phyloP scores from a whole-genome alignment of 768 basidiomycete species.

The Podaxis pistillaris region DNA sequence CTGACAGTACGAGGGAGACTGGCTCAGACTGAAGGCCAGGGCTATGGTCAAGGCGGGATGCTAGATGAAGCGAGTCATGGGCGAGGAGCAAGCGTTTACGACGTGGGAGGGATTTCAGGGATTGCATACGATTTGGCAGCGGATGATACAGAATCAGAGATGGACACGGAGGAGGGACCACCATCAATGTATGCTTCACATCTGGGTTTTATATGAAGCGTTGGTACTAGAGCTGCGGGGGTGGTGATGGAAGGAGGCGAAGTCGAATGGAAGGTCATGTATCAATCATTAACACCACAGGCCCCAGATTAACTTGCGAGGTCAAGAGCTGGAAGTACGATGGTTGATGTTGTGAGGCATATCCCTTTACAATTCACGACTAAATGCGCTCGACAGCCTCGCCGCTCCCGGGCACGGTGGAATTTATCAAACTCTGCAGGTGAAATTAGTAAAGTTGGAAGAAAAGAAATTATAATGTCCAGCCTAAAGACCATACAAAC shows the following conservation, averaged over 20 bases:
- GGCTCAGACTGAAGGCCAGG: background rate
- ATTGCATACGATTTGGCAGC: background rate
- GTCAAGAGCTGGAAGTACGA: no score
- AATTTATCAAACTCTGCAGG: no score
- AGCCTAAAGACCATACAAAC: no score
- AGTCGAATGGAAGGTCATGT: background rate
- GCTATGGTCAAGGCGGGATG: background rate
- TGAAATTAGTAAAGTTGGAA: no score
- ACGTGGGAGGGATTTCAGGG: background rate
- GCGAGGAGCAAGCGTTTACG: background rate
- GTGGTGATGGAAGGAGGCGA: no score
- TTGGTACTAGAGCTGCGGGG: background rate
- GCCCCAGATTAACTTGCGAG: no score
- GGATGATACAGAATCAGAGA: background rate
- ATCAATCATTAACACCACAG: background rate
- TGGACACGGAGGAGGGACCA: background rate
- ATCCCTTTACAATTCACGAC: no score
- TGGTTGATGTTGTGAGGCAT: no score
- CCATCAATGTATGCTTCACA: background rate
- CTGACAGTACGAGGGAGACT: background rate
- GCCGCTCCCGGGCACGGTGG: no score
- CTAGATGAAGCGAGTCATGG: background rate
- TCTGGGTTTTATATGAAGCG: background rate
- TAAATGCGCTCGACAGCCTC: no score
- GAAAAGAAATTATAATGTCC: no score